Conservation (phyloP, 2,329 filamentous ascomycete genomes). For the Calonectria honghensis region DNA sequence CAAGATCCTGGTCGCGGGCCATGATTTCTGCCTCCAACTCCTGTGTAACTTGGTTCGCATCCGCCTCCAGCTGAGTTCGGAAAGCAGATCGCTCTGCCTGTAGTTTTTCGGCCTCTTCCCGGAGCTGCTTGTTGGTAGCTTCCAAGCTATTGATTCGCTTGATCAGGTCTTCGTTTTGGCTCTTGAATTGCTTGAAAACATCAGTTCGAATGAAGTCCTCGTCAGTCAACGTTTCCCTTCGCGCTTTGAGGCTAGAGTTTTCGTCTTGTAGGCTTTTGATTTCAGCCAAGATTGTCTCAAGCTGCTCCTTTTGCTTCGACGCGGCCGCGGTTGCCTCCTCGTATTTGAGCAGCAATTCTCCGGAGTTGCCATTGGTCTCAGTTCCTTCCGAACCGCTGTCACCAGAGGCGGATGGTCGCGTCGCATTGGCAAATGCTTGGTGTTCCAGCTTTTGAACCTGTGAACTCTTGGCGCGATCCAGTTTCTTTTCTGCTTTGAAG, state of each 20-base stretch:
- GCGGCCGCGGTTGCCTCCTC: slow-evolving; percentile 86
- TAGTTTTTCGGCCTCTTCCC: slow-evolving; percentile 89
- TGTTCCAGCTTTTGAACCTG: slow-evolving; percentile 95
- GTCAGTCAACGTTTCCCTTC: slow-evolving; percentile 85
- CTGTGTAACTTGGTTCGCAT: slow-evolving; percentile 81
- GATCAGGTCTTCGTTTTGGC: slow-evolving; percentile 93
- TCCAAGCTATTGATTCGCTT: slow-evolving; percentile 94
- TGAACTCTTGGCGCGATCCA: slow-evolving; percentile 90
- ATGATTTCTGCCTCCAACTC: slow-evolving; percentile 90
- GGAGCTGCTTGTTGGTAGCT: slow-evolving; percentile 88
- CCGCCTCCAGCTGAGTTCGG: slow-evolving; percentile 86
- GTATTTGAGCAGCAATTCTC: slow-evolving; percentile 84
- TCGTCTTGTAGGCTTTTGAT: slow-evolving; percentile 85
- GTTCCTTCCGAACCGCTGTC: slow-evolving; percentile 71
- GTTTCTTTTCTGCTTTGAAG: slow-evolving; percentile 95
- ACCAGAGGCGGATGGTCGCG: slow-evolving; percentile 65
- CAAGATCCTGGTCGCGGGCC: slow-evolving; percentile 87
- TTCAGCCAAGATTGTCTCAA: slow-evolving; percentile 86
- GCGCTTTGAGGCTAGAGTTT: slow-evolving; percentile 81
- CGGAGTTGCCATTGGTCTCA: slow-evolving; percentile 73
- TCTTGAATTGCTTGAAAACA: slow-evolving; percentile 93
- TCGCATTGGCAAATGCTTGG: slow-evolving; percentile 84
- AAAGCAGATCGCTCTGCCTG: slow-evolving; percentile 90
- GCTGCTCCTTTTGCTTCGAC: slow-evolving; percentile 90
- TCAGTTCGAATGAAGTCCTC: slow-evolving; percentile 96